Conservation (phyloP, 768 basidiomycete species). For the Macrolepiota fuliginosa region DNA sequence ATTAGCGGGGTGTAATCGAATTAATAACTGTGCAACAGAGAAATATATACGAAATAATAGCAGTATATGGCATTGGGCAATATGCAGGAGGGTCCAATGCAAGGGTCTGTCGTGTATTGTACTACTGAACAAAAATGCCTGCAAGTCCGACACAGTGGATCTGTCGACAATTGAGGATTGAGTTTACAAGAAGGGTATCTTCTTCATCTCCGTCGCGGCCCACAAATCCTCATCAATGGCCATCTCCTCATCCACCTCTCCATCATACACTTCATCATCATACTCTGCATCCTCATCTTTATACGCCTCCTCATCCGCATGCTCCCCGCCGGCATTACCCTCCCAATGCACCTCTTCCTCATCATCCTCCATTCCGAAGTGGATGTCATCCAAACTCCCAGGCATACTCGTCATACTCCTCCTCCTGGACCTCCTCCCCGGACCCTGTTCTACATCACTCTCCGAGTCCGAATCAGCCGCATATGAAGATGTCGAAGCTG, state of each 20-base stretch:
- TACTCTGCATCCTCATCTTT: conserved; percentile 30
- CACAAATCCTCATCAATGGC: conserved; percentile 79
- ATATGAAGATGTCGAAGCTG: conserved; percentile 44
- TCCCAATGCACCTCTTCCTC: conserved; percentile 37
- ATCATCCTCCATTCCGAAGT: conserved; percentile 53
- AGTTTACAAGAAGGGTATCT: conserved; percentile 60
- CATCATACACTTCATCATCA: conserved; percentile 41
- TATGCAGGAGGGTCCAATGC: neutral
- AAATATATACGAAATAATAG: neutral
- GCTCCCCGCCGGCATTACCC: conserved; percentile 28
- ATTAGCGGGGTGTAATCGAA: neutral
- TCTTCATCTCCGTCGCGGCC: conserved; percentile 82
- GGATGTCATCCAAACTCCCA: conserved; percentile 61
- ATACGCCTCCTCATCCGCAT: conserved; percentile 29
- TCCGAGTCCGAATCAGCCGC: conserved; percentile 51
- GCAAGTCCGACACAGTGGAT: neutral
- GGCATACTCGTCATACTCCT: conserved; percentile 85
- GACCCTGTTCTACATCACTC: conserved; percentile 40
- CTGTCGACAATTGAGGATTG: neutral
- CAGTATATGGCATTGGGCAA: neutral
- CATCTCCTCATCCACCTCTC: conserved; percentile 65
- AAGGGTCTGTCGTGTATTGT: neutral
- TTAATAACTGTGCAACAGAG: neutral
- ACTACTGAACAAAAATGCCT: neutral
- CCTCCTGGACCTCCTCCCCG: conserved; percentile 40